Base-by-base conservation (phyloP, 129 eudicot genomes). In the Flaveria linearis region DNA sequence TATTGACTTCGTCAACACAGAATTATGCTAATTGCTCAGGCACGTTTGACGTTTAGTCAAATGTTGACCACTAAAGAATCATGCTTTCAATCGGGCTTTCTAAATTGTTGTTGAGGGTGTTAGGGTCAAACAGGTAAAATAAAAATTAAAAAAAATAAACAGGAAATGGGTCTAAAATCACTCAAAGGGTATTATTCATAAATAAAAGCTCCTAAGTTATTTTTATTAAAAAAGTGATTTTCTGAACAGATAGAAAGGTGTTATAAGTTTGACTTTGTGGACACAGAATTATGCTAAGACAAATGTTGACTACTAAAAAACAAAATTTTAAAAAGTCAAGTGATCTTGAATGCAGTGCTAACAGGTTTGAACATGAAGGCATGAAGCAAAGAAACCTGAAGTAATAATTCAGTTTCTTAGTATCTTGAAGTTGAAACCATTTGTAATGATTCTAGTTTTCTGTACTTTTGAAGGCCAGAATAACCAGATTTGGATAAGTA, bases 1-100 rank as follows among this genome's bases (percentile, higher is more conserved):
- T 14, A 42, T 70, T 28, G 50, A 39, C 52, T 41, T 67, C 53
- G 68, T 62, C 45, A 62, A 28, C 43, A 62, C 0, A 15, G 20
- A 62, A 62, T 62, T 30, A 28, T 28, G 43, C 15, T n/a, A n/a
- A n/a, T n/a, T n/a, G n/a, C n/a, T 6, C 2, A 63, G 68, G 68
- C 45, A 15, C 9, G 22, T 5, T 4, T 14, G 12, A 62, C 68
- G 13, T 62, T 14, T 2, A 63, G 68, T 41, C 16, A 39, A 8
- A 66, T 14, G 66, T 36, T 47, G 73, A 76, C 33, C 80, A 2
- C 66, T 76, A 64, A 46, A 74, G 22, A 6, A 74, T n/a, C 30
- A 61, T 47, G 57, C 71, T 46, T 75, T 62, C 30, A 9, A 18
- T 28, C 45, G 4, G 12, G 0, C 22, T 63, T 28, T 63, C 42